These are phyloP conservation scores for Fraxinus platypoda DNA, from an alignment of 305 asterid species.

Conservation along the genomic window DNA sequence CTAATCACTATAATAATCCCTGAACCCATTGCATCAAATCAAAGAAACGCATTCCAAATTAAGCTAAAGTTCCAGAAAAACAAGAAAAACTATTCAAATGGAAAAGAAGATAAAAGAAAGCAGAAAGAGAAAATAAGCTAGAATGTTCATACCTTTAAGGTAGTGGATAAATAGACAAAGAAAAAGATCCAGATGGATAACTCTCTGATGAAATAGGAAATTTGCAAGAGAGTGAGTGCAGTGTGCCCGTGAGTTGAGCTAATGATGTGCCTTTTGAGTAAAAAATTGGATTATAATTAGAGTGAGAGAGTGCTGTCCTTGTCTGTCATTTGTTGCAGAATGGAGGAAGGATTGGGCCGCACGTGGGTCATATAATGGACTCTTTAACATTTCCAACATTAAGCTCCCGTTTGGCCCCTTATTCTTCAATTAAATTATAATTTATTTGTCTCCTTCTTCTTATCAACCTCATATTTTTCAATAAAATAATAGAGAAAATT, in stretches of 20 bases:
- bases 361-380: conserved; percentile 42
- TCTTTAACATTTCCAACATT: not conserved
- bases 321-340: conserved; percentile 34
- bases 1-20: not conserved
- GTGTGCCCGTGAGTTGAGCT: conserved; percentile 8
- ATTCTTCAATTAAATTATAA: too few species aligned
- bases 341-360: conserved; percentile 39
- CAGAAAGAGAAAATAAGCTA: not conserved
- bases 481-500: too few species aligned
- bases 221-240: conserved; percentile 18
- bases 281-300: conserved; percentile 27
- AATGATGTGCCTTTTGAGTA: conserved; percentile 20
- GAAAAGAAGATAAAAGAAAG: not conserved
- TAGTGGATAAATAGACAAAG: conserved; percentile 30
- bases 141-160: conserved; percentile 37
- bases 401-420: too few species aligned
- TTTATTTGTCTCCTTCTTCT: too few species aligned
- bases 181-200: conserved; percentile 32
- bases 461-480: too few species aligned
- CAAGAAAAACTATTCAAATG: not conserved
- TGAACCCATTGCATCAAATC: conserved; percentile 13
- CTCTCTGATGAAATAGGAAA: conserved; percentile 31
- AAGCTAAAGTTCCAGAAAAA: conserved; percentile 1
- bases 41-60: conserved; percentile 14
- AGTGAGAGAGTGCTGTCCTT: conserved; percentile 35